Percentiles rank a stretch among this genome's conserved stretches.
These are phyloP conservation scores for Petunia axillaris DNA, from an alignment of 257 asterid genomes.

Conservation along the genomic window DNA sequence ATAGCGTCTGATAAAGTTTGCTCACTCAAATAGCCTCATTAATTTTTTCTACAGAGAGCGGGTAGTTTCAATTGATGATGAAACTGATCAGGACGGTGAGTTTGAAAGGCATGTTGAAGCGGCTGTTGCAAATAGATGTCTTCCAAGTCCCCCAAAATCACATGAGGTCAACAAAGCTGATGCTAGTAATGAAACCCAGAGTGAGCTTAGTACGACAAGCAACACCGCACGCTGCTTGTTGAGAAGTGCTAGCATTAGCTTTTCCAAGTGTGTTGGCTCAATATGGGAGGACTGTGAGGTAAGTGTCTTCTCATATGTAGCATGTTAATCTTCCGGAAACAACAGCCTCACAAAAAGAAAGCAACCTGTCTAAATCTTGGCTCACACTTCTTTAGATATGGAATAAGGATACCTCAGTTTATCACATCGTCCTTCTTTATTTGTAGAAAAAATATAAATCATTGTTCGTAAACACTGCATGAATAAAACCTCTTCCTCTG, in stretches of 20 bases:
- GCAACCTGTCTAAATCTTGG: no score
- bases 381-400: not conserved
- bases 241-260: constrained; percentile 84
- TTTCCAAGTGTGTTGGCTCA: constrained; percentile 75
- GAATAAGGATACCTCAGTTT: constrained; percentile 1
- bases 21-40: not conserved
- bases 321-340: not conserved
- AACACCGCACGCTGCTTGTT: constrained; percentile 78
- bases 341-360: not conserved
- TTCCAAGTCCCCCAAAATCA: constrained; percentile 58
- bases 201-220: constrained; percentile 56
- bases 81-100: constrained; percentile 48
- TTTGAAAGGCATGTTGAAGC: constrained; percentile 40
- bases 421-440: not conserved
- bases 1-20: not conserved
- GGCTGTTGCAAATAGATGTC: constrained; percentile 53
- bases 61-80: constrained; percentile 69
- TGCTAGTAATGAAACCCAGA: constrained; percentile 39
- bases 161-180: constrained; percentile 45
- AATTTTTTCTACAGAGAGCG: constrained; percentile 62
- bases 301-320: constrained; percentile 31
- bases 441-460: not conserved
- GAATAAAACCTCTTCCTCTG: not conserved
- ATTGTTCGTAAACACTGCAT: not conserved
- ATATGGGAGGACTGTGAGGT: constrained; percentile 64